Percentiles rank a stretch among this genome's conserved stretches.
Conservation (phyloP, 176 grass and related monocot species). For the Pontederia crassipes region DNA sequence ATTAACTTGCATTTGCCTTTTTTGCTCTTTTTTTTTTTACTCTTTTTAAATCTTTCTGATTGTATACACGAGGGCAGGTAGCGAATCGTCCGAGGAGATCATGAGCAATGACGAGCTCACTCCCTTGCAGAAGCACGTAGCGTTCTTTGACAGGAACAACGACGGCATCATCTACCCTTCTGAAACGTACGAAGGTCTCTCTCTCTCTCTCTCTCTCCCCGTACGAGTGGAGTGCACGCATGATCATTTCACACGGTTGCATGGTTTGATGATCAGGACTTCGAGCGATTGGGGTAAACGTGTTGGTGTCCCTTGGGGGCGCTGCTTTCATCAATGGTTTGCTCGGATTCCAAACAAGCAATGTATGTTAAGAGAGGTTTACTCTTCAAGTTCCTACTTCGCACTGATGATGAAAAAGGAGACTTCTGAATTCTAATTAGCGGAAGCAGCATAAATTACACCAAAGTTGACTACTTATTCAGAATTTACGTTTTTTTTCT, state of each 20-base stretch:
- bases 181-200: conserved; percentile 45
- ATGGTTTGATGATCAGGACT: background rate
- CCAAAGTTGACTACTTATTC: background rate
- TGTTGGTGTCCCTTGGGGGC: background rate
- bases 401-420: too few species aligned
- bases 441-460: too few species aligned
- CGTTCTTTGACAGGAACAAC: conserved; percentile 66
- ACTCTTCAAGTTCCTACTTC: background rate
- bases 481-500: background rate
- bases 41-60: background rate
- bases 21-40: background rate
- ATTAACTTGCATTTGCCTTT: conserved; percentile 4
- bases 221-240: background rate
- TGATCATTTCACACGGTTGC: background rate
- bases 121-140: conserved; percentile 55
- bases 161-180: conserved; percentile 50
- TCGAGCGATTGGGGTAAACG: conserved; percentile 11
- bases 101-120: conserved; percentile 36
- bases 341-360: conserved; percentile 10
- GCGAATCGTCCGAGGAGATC: conserved; percentile 11
- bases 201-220: background rate
- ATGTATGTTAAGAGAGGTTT: background rate
- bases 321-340: conserved; percentile 13
- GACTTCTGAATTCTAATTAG: too few species aligned
- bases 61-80: background rate